Evolutionary conservation across 352 stramenopile genomes (phyloP).

Genomic region (Globisporangium nodosum): DNA sequence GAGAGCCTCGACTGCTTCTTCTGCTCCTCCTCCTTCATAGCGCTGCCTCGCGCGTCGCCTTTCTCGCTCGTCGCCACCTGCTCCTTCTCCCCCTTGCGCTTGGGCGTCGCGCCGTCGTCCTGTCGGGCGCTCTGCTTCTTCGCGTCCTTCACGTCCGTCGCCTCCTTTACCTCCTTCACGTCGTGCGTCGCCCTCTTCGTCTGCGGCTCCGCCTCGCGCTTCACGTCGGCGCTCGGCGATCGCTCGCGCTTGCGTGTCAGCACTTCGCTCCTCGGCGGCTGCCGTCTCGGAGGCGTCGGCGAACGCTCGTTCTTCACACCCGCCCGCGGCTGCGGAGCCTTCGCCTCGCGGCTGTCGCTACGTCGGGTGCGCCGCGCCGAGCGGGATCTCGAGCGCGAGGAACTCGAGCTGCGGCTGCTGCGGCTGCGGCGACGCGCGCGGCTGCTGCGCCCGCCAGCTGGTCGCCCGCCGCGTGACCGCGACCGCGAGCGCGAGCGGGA

Average conservation of each 20-base stretch:
- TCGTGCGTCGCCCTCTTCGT: constrained; percentile 1
- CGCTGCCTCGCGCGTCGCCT: neutral
- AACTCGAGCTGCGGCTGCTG: constrained; percentile 10
- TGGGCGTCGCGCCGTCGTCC: neutral
- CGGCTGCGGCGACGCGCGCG: constrained; percentile 4
- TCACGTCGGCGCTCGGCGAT: constrained; percentile 6
- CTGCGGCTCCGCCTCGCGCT: constrained; percentile 4
- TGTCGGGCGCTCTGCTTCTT: neutral
- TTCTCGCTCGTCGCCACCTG: neutral
- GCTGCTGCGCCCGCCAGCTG: neutral
- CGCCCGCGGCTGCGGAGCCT: neutral
- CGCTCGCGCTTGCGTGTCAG: constrained; percentile 12
- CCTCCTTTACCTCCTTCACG: neutral
- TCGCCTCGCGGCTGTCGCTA: neutral
- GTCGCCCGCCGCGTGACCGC: neutral
- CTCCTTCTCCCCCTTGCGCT: constrained; percentile 1
- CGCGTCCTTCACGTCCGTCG: neutral
- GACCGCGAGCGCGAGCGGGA: neutral
- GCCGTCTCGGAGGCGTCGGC: constrained; percentile 6
- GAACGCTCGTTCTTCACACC: neutral
- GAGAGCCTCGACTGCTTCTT: constrained; percentile 4
- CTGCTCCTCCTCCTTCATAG: neutral
- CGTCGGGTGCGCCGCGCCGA: constrained; percentile 5
- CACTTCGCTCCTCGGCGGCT: neutral
- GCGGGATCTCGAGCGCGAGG: constrained; percentile 5